These are phyloP conservation scores for Chaetomium cochliodes DNA, from an alignment of 495 filamentous ascomycete genomes.

Conservation along the genomic window DNA sequence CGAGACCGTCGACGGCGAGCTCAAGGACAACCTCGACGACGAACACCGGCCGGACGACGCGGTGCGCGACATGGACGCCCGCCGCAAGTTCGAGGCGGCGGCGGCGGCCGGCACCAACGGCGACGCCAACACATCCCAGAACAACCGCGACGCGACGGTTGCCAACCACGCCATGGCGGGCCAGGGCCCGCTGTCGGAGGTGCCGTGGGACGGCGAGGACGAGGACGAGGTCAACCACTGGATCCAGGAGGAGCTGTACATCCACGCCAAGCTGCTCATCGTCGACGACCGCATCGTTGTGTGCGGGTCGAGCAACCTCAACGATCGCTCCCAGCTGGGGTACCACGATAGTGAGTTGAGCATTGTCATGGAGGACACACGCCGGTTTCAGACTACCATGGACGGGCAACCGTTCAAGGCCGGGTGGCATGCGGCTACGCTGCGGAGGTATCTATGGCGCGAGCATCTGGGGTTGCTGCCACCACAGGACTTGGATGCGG, in stretches of 20 bases:
- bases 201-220: slow-evolving; percentile 64
- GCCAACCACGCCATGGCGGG: slow-evolving; percentile 79
- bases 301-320: slow-evolving; percentile 88
- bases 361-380: slow-evolving; percentile 86
- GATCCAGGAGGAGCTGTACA: slow-evolving; percentile 92
- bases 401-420: slow-evolving; percentile 72
- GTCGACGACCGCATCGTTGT: slow-evolving; percentile 79
- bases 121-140: slow-evolving; percentile 40
- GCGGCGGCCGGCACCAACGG: slow-evolving; percentile 49
- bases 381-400: slow-evolving; percentile 72
- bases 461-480: slow-evolving; percentile 86
- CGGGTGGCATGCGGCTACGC: slow-evolving; percentile 71
- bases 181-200: slow-evolving; percentile 62
- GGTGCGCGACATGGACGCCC: slow-evolving; percentile 49
- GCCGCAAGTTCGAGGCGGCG: slow-evolving; percentile 64
- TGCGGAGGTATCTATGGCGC: slow-evolving; percentile 84
- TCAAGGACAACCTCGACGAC: slow-evolving; percentile 47
- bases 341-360: slow-evolving; percentile 89
- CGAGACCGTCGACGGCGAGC: slow-evolving; percentile 38
- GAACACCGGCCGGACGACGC: slow-evolving; percentile 57
- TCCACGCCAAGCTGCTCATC: slow-evolving; percentile 86
- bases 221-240: slow-evolving; percentile 79
- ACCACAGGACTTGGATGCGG: slow-evolving; percentile 69
- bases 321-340: slow-evolving; percentile 89
- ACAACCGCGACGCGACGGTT: slow-evolving; percentile 62